Evolutionary conservation across 164 flowering plant species (phyloP), one percentile per base, ranked within the genome.

Genomic region (Berberis vulgaris): DNA sequence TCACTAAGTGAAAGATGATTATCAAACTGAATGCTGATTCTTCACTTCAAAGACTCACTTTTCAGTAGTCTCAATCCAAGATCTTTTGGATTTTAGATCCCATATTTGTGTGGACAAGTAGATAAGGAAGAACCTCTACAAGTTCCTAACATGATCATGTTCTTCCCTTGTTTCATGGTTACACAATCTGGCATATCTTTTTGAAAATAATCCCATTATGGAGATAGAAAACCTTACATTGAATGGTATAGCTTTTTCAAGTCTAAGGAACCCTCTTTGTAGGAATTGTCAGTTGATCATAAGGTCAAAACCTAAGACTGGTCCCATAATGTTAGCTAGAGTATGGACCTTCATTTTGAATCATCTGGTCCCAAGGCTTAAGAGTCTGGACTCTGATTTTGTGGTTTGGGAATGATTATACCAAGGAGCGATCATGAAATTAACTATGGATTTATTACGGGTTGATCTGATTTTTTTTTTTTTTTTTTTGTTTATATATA

Each of bases 11-110:
- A 62, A 41, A 41, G 45, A 50, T 41, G 38, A 12, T 2, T 8
- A 52, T 52, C 54, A 52, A 11, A 1, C 41, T 26, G 46, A 43
- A 63, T 45, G 61, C 54, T 65, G 62, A 38, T 57, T 45, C 57
- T 41, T 56, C 13, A 54, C 55, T 42, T 43, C 3, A 26, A 2
- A 46, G n/a, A 12, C 45, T 3, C 53, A 43, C 59, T 60, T 67
- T 8, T 12, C 26, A 50, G 49, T n/a, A n/a, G 43, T 2, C 41
- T 41, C 50, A 52, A 43, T 40, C 50, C 40, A 45, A 13, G 26
- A 44, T 49, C 43, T 47, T 4, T 47, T 2, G 41, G 39, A 41
- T 58, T 42, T 58, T 4, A 58, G 43, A 44, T 47, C 63, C 8
- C 53, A 26, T 26, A 26, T 26, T 26, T 26, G 26, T 26, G 26